Base-by-base conservation (phyloP, 768 basidiomycete species). In the Clitopilus hobsonii region DNA sequence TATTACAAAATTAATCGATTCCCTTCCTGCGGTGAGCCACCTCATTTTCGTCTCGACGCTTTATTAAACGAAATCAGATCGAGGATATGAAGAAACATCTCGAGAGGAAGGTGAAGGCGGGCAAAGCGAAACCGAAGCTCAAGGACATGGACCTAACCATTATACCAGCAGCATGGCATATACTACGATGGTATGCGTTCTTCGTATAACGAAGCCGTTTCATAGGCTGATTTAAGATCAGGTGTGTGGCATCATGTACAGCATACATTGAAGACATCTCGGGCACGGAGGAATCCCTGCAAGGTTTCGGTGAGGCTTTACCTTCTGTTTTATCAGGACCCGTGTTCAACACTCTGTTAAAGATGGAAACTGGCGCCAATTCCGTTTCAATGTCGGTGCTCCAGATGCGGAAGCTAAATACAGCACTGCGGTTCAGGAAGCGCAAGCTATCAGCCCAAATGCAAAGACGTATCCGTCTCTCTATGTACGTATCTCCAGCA, bases 391-490 rank as follows among this genome's bases (percentile, higher is more conserved):
- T 53, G 86, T 87, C 10, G 88, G 87, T 4, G 78, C 84, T 1
- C 87, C 88, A 3, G 83, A 85, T 58, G 85, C 85, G 7, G 88
- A 89, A 65, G 84, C 84, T 14, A 83, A 81, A 57, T 86, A 86
- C 63, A 71, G 76, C 38, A 62, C 62, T 5, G 80, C 79, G 5
- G 63, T 84, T 18, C 62, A 62, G 27, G 55, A 61, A 5, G 82
- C 83, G 5, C 67, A 74, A 54, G 22, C 55, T 14, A 58, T 63
- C 27, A 67, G 76, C 56, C 2, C 18, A 0, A 80, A 83, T 59
- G 78, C 81, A 6, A 57, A 47, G 32, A 58, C 61, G 32, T 85
- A 79, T 55, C 80, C 79, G 41, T 74, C 74, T 28, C 67, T 80
- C 36, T 80, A 76, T 60, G 80, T 77, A 38, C 16, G 73, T 58